A percentile compares a stretch with the other conserved stretches of the same genome.
These are phyloP conservation scores for Trichoderma koningiopsis DNA, from an alignment of 2,329 filamentous ascomycete species.

Conservation along the genomic window DNA sequence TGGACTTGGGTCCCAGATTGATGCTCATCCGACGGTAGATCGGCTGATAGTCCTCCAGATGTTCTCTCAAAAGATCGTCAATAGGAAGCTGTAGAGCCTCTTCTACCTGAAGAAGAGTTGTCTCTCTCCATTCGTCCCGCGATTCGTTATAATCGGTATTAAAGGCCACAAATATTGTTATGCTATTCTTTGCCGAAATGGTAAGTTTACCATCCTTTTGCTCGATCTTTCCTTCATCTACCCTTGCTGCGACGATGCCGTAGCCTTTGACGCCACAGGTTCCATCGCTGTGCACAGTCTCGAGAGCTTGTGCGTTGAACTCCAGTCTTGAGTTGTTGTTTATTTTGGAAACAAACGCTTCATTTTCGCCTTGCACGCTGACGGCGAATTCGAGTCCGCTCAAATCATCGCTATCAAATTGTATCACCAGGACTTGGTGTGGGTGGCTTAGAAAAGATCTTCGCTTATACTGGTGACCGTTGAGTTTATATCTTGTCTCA, in stretches of 20 bases:
- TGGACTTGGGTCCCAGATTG: not conserved
- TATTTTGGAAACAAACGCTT: slow-evolving; percentile 17
- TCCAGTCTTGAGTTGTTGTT: slow-evolving; percentile 6
- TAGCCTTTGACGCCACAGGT: slow-evolving; percentile 22
- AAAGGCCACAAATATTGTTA: slow-evolving; percentile 16
- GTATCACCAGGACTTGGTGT: slow-evolving; percentile 16
- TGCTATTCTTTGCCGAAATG: slow-evolving; percentile 13
- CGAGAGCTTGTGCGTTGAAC: slow-evolving; percentile 19
- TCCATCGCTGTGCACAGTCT: slow-evolving; percentile 23
- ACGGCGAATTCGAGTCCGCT: not conserved
- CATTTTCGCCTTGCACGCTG: slow-evolving; percentile 13
- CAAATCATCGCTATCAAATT: slow-evolving; percentile 13
- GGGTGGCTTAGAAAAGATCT: slow-evolving; percentile 19
- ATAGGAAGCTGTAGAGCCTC: not conserved
- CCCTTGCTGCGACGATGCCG: slow-evolving; percentile 11
- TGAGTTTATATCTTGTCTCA: slow-evolving; percentile 8
- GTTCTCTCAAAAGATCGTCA: slow-evolving; percentile 9
- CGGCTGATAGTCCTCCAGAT: slow-evolving; percentile 19
- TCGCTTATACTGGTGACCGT: slow-evolving; percentile 8
- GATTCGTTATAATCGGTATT: slow-evolving; percentile 19
- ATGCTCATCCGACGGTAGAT: slow-evolving; percentile 20
- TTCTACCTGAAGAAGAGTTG: slow-evolving; percentile 7
- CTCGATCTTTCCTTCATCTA: slow-evolving; percentile 11
- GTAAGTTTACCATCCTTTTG: slow-evolving; percentile 3
- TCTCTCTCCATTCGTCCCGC: slow-evolving; percentile 1